A percentile compares a stretch with the other conserved stretches of the same genome.
Evolutionary conservation across 164 flowering plant genomes (phyloP).

Genomic region (Stephania japonica): DNA sequence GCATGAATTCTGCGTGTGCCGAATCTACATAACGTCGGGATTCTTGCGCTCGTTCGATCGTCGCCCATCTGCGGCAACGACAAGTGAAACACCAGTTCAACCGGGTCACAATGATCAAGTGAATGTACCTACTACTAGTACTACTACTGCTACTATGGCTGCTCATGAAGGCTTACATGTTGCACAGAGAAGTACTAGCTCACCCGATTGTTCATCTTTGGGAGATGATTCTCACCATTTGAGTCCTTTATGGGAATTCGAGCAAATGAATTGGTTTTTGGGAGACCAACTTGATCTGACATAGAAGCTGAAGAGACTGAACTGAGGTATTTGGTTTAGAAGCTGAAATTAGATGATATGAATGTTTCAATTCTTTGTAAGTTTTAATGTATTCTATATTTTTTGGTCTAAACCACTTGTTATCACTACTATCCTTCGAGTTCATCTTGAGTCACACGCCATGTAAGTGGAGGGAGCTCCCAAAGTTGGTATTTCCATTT

Average conservation of each 20-base stretch:
- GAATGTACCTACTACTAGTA: not conserved
- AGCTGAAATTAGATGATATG: too few relatives aligned
- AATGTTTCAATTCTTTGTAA: too few relatives aligned
- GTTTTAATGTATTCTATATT: too few relatives aligned
- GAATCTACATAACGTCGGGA: conserved; percentile 59
- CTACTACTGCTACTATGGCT: conserved; percentile 8
- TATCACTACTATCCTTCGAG: too few relatives aligned
- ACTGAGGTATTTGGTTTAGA: not conserved
- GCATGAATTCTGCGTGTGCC: conserved; percentile 54
- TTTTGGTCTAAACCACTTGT: too few relatives aligned
- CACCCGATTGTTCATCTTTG: conserved; percentile 26
- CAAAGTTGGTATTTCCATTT: too few relatives aligned
- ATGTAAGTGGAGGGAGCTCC: too few relatives aligned
- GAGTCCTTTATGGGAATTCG: conserved; percentile 29
- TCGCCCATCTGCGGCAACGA: conserved; percentile 35
- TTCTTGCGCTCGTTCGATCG: conserved; percentile 61
- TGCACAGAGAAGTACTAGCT: conserved; percentile 20
- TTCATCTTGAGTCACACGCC: too few relatives aligned
- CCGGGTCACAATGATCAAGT: conserved; percentile 1
- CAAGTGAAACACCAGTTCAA: not conserved
- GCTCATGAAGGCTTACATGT: conserved; percentile 11
- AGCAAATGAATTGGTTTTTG: conserved; percentile 23
- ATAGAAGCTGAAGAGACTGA: not conserved
- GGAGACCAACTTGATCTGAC: not conserved
- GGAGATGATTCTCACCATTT: conserved; percentile 18